Conservation (phyloP, 352 stramenopile species). For the Blastocystis sp. region DNA sequence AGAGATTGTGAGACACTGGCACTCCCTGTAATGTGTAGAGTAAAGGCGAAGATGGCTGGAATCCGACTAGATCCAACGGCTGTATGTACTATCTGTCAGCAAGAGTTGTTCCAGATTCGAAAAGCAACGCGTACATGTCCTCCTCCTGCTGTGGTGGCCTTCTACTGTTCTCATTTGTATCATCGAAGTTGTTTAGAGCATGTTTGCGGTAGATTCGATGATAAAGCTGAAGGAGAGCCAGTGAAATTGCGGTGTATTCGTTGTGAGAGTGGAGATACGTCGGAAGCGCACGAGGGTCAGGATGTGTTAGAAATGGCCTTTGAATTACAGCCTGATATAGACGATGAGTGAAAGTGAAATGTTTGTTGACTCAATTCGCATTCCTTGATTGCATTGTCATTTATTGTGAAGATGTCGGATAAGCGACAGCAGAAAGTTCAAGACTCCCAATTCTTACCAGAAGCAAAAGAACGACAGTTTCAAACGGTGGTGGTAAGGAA, state of each 20-base stretch:
- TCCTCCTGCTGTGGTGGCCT: slow-evolving; percentile 19
- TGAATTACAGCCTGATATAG: not conserved
- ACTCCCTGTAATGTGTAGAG: not conserved
- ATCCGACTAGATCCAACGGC: slow-evolving; percentile 20
- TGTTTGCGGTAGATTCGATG: slow-evolving; percentile 28
- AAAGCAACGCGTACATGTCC: slow-evolving; percentile 48
- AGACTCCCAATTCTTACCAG: slow-evolving; percentile 22
- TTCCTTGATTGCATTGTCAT: too few relatives aligned
- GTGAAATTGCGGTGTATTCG: slow-evolving; percentile 51
- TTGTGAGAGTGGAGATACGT: slow-evolving; percentile 38
- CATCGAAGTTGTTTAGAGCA: slow-evolving; percentile 31
- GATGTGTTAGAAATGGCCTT: not conserved
- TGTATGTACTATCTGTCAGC: slow-evolving; percentile 51
- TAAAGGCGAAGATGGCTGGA: slow-evolving; percentile 44
- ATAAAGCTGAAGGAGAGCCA: slow-evolving; percentile 4
- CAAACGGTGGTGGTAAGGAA: slow-evolving; percentile 22
- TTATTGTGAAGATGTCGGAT: not conserved
- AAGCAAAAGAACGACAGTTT: slow-evolving; percentile 32
- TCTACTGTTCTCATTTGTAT: slow-evolving; percentile 38
- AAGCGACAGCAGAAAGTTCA: not conserved
- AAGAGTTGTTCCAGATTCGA: slow-evolving; percentile 50
- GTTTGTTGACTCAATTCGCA: slow-evolving; percentile 1
- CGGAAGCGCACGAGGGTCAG: not conserved
- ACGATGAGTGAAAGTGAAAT: slow-evolving; percentile 8
- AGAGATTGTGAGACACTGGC: slow-evolving; percentile 2